phyloP scores from a whole-genome alignment of 1,284 basidiomycete species.

The Ceratorhiza oryzae-sativae region DNA sequence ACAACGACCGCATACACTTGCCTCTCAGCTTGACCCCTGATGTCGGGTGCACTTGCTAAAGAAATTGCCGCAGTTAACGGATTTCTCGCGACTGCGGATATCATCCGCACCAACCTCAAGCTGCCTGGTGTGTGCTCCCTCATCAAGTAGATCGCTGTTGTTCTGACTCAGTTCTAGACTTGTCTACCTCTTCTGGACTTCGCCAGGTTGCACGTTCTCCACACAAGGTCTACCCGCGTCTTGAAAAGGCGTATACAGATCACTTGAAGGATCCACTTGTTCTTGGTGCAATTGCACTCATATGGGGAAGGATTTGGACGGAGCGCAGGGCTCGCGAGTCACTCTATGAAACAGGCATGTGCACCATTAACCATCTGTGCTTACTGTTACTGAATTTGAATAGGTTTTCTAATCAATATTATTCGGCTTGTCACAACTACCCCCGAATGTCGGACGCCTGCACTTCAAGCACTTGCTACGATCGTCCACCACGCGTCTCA shows the following conservation, averaged over 20 bases:
- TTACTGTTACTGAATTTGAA: neutral
- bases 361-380: neutral
- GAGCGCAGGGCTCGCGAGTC: constrained; percentile 17
- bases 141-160: neutral
- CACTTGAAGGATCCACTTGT: constrained; percentile 32
- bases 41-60: constrained; percentile 19
- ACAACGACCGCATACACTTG: constrained; percentile 7
- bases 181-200: constrained; percentile 25
- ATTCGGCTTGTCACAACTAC: constrained; percentile 30
- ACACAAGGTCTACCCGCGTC: constrained; percentile 26
- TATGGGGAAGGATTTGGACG: constrained; percentile 36
- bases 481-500: constrained; percentile 35
- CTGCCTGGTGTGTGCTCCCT: constrained; percentile 25
- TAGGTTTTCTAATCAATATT: constrained; percentile 32
- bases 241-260: constrained; percentile 33
- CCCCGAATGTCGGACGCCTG: constrained; percentile 23
- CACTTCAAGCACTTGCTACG: constrained; percentile 21
- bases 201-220: constrained; percentile 29
- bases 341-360: constrained; percentile 21
- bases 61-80: constrained; percentile 21
- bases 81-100: constrained; percentile 16
- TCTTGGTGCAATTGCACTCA: constrained; percentile 30
- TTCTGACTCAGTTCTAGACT: constrained; percentile 8
- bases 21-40: neutral
- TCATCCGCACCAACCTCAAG: constrained; percentile 32